phyloP scores from a whole-genome alignment of 306 rosid genomes.

The Parietaria judaica region DNA sequence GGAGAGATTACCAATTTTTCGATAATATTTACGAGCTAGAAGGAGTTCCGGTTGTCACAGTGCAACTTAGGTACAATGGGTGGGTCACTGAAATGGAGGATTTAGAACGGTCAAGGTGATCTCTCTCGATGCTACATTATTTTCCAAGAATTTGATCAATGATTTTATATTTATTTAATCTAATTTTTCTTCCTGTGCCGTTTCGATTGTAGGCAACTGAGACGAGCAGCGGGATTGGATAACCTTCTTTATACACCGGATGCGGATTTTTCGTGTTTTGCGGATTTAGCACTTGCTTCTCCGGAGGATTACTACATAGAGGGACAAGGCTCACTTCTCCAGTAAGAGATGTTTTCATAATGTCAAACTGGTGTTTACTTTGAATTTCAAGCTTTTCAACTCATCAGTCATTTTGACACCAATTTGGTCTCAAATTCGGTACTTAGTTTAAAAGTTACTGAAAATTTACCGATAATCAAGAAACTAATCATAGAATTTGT shows the following conservation, averaged over 20 bases:
- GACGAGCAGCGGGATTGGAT: constrained; percentile 76
- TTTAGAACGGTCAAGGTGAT: constrained; percentile 86
- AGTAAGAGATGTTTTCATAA: constrained; percentile 41
- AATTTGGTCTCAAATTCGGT: background rate
- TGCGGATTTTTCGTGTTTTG: constrained; percentile 99
- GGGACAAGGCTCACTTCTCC: constrained; percentile 98
- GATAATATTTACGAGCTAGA: constrained; percentile 69
- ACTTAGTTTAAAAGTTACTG: too few species aligned
- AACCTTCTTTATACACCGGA: constrained; percentile 97
- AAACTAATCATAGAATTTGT: too few species aligned
- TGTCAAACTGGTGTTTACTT: background rate
- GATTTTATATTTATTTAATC: background rate
- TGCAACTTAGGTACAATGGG: constrained; percentile 93
- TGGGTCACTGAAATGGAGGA: constrained; percentile 98
- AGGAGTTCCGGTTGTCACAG: constrained; percentile 99
- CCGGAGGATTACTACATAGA: constrained; percentile 89
- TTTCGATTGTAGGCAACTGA: constrained; percentile 54
- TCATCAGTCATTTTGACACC: background rate
- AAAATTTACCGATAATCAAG: too few species aligned
- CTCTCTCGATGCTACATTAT: constrained; percentile 1
- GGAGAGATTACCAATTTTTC: constrained; percentile 80
- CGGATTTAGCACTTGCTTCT: constrained; percentile 88
- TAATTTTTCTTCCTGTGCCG: constrained; percentile 17
- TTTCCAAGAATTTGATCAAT: too few species aligned
- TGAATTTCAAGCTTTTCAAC: background rate